phyloP scores from a whole-genome alignment of 2,329 filamentous ascomycete genomes.

The Emmonsiellopsis sp. region DNA sequence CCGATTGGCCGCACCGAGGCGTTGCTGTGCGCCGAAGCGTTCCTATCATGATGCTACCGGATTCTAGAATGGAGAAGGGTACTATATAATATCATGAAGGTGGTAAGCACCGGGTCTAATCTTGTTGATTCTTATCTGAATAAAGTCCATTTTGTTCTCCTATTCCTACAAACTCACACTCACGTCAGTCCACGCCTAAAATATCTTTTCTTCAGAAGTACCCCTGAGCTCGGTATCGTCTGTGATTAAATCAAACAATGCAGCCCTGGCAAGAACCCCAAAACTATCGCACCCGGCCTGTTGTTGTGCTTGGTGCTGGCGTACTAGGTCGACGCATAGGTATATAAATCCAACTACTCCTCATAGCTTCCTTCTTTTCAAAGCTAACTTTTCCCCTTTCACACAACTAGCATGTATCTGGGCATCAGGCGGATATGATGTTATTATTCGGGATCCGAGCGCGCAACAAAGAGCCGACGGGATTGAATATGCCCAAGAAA shows the following conservation, averaged over 20 bases:
- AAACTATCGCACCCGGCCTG: slow-evolving; percentile 25
- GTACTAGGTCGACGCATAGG: slow-evolving; percentile 33
- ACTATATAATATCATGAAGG: too few relatives aligned
- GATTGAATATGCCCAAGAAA: slow-evolving; percentile 25
- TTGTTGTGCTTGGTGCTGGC: slow-evolving; percentile 33
- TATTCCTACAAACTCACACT: too few relatives aligned
- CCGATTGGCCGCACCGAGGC: too few relatives aligned
- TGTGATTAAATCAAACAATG: slow-evolving; percentile 6
- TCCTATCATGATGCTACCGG: too few relatives aligned
- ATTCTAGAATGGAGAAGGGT: too few relatives aligned
- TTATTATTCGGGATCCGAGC: slow-evolving; percentile 22
- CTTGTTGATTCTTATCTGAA: too few relatives aligned
- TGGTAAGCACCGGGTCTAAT: too few relatives aligned
- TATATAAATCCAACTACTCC: slow-evolving; percentile 14
- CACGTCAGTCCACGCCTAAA: too few relatives aligned
- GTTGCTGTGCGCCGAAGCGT: too few relatives aligned
- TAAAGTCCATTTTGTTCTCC: too few relatives aligned
- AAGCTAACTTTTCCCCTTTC: neutral
- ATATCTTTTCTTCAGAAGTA: too few relatives aligned
- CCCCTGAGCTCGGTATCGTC: too few relatives aligned
- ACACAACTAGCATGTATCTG: slow-evolving; percentile 18
- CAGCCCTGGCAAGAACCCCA: slow-evolving; percentile 16
- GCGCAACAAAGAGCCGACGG: slow-evolving; percentile 21
- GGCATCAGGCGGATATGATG: slow-evolving; percentile 24
- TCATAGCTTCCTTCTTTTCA: neutral